Evolutionary conservation across 495 filamentous ascomycete genomes (phyloP).

Genomic region (Aspergillus diversus): DNA sequence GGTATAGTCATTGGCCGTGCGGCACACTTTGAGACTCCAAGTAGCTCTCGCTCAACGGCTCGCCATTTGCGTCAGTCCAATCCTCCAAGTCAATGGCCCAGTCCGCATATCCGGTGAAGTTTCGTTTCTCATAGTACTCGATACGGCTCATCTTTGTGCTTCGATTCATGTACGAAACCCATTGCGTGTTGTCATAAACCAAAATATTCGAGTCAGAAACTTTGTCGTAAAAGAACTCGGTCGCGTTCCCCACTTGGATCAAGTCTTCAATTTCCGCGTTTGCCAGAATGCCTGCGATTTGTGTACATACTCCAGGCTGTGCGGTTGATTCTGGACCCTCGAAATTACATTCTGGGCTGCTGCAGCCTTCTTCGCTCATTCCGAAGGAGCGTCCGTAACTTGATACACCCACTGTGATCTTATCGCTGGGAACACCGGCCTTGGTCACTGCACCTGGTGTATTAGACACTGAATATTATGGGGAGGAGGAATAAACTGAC

Average conservation of each 20-base stretch:
- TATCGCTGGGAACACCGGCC: constrained; percentile 45
- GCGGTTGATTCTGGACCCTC: constrained; percentile 9
- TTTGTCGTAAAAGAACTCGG: constrained; percentile 14
- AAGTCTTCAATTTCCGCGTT: constrained; percentile 24
- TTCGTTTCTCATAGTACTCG: constrained; percentile 27
- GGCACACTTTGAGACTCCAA: background rate
- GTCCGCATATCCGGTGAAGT: constrained; percentile 41
- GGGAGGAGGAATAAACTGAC: constrained; percentile 5
- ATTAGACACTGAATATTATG: background rate
- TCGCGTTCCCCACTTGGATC: background rate
- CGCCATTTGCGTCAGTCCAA: constrained; percentile 10
- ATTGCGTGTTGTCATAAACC: constrained; percentile 46
- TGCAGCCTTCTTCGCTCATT: constrained; percentile 24
- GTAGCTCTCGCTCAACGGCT: background rate
- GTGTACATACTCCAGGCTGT: constrained; percentile 15
- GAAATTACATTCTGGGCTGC: constrained; percentile 13
- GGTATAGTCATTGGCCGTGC: no score
- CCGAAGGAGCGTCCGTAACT: constrained; percentile 33
- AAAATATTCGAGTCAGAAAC: constrained; percentile 40
- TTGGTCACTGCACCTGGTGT: constrained; percentile 41
- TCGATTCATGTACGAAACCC: constrained; percentile 47
- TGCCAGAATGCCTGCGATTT: constrained; percentile 31
- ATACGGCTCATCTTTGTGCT: constrained; percentile 26
- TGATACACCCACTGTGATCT: constrained; percentile 42
- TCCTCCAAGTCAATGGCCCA: constrained; percentile 45